A percentile compares a stretch with the other conserved stretches of the same genome.
phyloP scores from a whole-genome alignment of 2,329 filamentous ascomycete genomes.

The Coleophoma cylindrospora region DNA sequence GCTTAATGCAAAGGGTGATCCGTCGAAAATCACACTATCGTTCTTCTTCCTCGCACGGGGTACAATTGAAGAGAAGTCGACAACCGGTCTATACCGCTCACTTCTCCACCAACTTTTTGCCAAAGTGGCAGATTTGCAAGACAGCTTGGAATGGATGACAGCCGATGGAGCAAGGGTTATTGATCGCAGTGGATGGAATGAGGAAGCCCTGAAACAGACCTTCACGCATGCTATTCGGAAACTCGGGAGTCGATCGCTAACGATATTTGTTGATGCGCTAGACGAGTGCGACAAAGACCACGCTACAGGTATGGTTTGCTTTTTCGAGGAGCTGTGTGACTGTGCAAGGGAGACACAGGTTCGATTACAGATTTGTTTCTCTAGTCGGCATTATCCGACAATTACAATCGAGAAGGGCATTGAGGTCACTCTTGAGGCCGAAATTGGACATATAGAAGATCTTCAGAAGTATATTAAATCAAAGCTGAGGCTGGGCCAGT shows the following conservation, averaged over 20 bases:
- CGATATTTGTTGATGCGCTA: constrained; percentile 31
- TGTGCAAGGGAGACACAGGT: constrained; percentile 2
- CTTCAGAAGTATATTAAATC: constrained; percentile 15
- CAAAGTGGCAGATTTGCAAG: constrained; percentile 26
- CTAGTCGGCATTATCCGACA: constrained; percentile 24
- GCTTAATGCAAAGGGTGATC: constrained; percentile 11
- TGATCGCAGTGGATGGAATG: constrained; percentile 17
- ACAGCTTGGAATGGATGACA: constrained; percentile 17
- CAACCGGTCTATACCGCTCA: constrained; percentile 43
- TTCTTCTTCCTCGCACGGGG: constrained; percentile 26
- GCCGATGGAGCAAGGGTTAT: constrained; percentile 12
- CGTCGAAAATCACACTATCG: constrained; percentile 23
- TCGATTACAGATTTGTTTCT: constrained; percentile 16
- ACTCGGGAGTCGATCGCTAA: constrained; percentile 22
- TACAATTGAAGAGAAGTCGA: constrained; percentile 36
- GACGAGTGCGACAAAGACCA: constrained; percentile 29
- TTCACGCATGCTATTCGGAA: constrained; percentile 17
- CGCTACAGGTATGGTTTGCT: constrained; percentile 25
- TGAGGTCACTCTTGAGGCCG: constrained; percentile 14
- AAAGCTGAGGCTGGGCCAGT: constrained; percentile 10
- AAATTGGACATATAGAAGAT: constrained; percentile 18
- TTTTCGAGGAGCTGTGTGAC: constrained; percentile 21
- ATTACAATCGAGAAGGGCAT: constrained; percentile 13
- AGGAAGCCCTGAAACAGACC: constrained; percentile 23
- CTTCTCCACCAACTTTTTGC: constrained; percentile 41